Conservation (phyloP, 768 basidiomycete genomes). For the Leucocoprinus sp. region DNA sequence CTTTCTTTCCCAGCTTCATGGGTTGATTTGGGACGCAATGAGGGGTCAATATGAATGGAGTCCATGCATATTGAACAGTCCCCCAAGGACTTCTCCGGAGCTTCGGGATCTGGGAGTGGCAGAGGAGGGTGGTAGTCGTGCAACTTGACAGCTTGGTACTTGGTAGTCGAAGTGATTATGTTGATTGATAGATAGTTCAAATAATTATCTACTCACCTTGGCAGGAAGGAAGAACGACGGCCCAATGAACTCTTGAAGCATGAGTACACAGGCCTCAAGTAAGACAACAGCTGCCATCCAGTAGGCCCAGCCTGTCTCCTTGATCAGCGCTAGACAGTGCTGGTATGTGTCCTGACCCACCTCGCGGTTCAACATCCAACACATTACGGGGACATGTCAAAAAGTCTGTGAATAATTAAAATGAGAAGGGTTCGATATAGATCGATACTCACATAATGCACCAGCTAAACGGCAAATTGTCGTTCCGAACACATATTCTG, state of each 20-base stretch:
- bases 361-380: conserved; percentile 66
- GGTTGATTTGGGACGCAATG: conserved; percentile 22
- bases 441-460: conserved; percentile 56
- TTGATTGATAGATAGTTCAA: background rate
- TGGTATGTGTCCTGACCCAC: conserved; percentile 32
- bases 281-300: conserved; percentile 50
- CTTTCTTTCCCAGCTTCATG: conserved; percentile 26
- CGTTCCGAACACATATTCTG: conserved; percentile 71
- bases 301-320: conserved; percentile 57
- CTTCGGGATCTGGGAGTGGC: conserved; percentile 63
- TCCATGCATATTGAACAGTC: conserved; percentile 97
- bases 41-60: conserved; percentile 50
- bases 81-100: conserved; percentile 67
- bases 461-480: conserved; percentile 63
- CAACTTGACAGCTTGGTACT: conserved; percentile 53
- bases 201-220: conserved; percentile 34
- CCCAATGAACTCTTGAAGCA: conserved; percentile 70
- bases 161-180: background rate
- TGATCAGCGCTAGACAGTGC: background rate
- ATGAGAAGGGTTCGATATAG: background rate
- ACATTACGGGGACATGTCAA: conserved; percentile 81
- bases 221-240: conserved; percentile 79
- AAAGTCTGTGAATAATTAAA: conserved; percentile 47
- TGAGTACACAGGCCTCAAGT: conserved; percentile 51
- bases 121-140: conserved; percentile 86